Conservation (phyloP, 306 rosid species). For the Vigna mungo region DNA sequence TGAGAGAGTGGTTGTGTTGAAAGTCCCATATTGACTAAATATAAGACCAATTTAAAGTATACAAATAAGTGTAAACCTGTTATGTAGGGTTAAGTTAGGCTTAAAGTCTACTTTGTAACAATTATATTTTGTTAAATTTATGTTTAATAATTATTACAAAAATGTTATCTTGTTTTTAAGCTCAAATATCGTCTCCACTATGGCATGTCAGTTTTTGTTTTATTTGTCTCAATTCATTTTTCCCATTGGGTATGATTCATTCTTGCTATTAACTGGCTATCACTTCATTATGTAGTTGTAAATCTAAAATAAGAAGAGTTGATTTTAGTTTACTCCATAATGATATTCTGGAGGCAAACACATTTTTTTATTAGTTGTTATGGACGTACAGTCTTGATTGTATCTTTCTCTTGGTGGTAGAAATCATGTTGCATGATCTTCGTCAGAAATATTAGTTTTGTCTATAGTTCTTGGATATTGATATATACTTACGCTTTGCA, state of each 20-base stretch:
- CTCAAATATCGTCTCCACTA: background rate
- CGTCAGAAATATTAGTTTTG: constrained; percentile 1
- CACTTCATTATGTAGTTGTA: constrained; percentile 1
- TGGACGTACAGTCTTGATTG: background rate
- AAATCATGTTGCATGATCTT: constrained; percentile 27
- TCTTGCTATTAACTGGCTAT: constrained; percentile 9
- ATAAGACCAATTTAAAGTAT: no score
- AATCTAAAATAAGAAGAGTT: background rate
- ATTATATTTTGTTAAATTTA: background rate
- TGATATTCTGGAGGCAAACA: constrained; percentile 25
- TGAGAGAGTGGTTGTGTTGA: no score
- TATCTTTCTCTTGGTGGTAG: constrained; percentile 20
- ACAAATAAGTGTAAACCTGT: no score
- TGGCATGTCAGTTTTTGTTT: background rate
- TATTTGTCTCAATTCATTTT: background rate
- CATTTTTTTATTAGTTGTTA: background rate
- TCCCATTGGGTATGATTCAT: background rate
- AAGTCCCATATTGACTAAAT: no score
- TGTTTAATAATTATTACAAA: background rate
- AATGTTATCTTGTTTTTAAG: background rate
- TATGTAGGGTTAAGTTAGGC: no score
- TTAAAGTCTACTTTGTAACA: no score
- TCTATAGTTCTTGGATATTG: background rate
- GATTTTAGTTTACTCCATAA: constrained; percentile 18
- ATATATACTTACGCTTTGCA: background rate